Base-by-base conservation (phyloP, 225 moss, liverwort and hornwort genomes). In the Straminergon stramineum region DNA sequence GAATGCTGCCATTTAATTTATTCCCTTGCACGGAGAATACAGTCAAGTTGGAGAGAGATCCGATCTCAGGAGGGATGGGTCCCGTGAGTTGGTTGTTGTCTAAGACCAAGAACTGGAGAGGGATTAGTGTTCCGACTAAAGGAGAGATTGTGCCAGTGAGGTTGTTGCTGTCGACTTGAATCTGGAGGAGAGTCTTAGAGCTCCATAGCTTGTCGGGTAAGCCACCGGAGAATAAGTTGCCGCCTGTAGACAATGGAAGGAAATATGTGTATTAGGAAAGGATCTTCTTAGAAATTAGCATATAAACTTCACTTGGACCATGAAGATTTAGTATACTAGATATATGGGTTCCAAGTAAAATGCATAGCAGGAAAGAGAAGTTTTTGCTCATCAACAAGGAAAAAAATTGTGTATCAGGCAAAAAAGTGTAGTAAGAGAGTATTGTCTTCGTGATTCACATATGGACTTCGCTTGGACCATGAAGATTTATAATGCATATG, bases 151-250 rank as follows among this genome's bases (percentile, higher is more conserved):
- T 63, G 41, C 96, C 95, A 30, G 88, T 93, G 30, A 96, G 91
- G 39, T 88, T 92, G 73, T 95, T 96, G 56, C 85, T 68, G 53
- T 91, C 94, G 22, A 96, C 92, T 79, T 96, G 96, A 39, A 98
- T 90, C 64, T 96, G 95, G 13, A 96, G 90, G 15, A 96, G 85
- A 43, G 94, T 90, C 77, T 90, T 90, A 60, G 96, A 96, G 84
- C 83, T 92, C 96, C 97, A 98, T 11, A 98, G 87, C 34, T 84
- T 80, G n/a, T 96, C 96, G 2, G 96, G 97, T 84, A 98, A 83
- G 55, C 70, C 79, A 11, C 96, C 97, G 5, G 93, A 94, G 73
- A 98, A 95, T 30, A 90, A 92, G 57, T 98, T 98, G 22, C 90
- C 91, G 34, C 94, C 95, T 80, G 91, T 91, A 43, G 93, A 95